Base-by-base conservation (phyloP, 257 asterid species). In the Solanum chiquidenum region DNA sequence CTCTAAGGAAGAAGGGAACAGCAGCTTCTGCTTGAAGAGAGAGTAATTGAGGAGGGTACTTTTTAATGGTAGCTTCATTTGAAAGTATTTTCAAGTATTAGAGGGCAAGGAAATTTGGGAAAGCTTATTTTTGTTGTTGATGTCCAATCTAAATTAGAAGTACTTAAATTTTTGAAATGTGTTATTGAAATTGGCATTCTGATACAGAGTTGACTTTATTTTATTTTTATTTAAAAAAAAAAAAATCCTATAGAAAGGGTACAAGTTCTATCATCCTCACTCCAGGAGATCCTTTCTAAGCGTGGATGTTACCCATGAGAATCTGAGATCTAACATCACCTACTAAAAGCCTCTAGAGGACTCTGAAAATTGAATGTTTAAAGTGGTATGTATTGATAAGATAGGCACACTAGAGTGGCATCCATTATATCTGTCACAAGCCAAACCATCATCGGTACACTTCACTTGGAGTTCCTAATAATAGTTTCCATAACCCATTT, bases 1-100 rank as follows among this genome's bases (percentile, higher is more conserved):
- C 98, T 37, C 98, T 98, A n/a, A 94, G 98, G 98, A 93, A 94
- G 92, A 94, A 93, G 94, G 95, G 87, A 27, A 93, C 94, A 13
- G 94, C 95, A 69, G 94, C 93, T 44, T 92, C 98, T 86, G 90
- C 94, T 83, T 95, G 69, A 82, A 52, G 88, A 93, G 88, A 25
- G 86, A 11, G 40, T 52, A 46, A 42, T 88, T 49, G 73, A 87
- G 87, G 86, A 88, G 86, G 88, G 37, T 75, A 79, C 75, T 85
- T 25, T 12, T 83, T 34, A 20, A 73, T 7, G 23, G 27, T 73
- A 33, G 84, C 74, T 77, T 86, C 12, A 91, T 86, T 58, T 73
- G 52, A 13, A 86, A 69, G 66, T 29, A 29, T 29, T 29, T 29
- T 29, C 31, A 29, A 29, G 31, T 71, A 52, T 84, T 88, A 83